Conservation (phyloP, 768 basidiomycete genomes). For the Amanita polypyramis region DNA sequence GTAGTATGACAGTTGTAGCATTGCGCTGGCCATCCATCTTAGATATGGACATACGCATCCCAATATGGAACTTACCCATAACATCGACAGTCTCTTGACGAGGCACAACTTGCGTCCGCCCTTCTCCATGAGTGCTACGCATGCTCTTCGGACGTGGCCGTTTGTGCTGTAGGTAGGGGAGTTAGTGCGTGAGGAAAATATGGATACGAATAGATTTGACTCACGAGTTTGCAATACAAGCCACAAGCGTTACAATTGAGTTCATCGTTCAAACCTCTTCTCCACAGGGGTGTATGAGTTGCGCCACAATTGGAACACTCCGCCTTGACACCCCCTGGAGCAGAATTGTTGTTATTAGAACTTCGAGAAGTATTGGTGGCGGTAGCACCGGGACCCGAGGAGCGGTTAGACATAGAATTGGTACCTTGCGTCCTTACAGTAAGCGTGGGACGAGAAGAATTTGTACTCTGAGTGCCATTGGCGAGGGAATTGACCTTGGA, state of each 20-base stretch:
- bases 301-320: conserved; percentile 87
- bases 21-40: conserved; percentile 43
- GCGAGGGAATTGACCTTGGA: conserved; percentile 47
- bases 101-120: conserved; percentile 50
- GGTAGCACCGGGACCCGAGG: conserved; percentile 56
- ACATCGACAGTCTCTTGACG: conserved; percentile 67
- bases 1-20: conserved; percentile 89
- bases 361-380: conserved; percentile 39
- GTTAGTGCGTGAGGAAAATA: conserved; percentile 9
- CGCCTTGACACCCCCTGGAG: conserved; percentile 56
- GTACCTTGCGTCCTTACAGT: conserved; percentile 48
- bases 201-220: conserved; percentile 16
- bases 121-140: conserved; percentile 68
- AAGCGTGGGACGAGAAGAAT: conserved; percentile 41
- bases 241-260: conserved; percentile 87
- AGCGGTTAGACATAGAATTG: conserved; percentile 30
- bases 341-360: conserved; percentile 23
- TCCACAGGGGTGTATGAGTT: conserved; percentile 82
- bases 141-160: conserved; percentile 83
- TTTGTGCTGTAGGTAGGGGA: conserved; percentile 48
- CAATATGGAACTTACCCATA: conserved; percentile 41
- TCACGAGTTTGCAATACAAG: conserved; percentile 75
- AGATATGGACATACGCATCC: conserved; percentile 19
- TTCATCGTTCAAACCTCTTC: conserved; percentile 79
- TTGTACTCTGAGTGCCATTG: conserved; percentile 27